Evolutionary conservation across 2,329 filamentous ascomycete genomes (phyloP).

Genomic region (Penicillium aurantiogriseum): DNA sequence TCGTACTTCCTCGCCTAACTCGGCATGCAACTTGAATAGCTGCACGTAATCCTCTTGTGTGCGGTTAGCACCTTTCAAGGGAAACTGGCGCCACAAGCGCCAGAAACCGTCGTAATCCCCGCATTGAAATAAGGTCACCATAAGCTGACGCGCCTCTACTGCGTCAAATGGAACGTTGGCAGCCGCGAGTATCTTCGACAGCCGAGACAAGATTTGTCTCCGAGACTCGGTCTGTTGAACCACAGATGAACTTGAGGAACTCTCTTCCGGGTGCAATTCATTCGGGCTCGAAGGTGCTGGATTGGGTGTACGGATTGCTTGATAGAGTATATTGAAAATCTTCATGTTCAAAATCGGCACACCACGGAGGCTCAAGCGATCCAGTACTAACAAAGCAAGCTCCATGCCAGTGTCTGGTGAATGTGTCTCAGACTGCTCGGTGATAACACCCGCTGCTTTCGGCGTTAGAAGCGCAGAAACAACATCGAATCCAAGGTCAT

Average conservation of each 20-base stretch:
- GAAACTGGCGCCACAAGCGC: constrained; percentile 58
- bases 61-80: constrained; percentile 51
- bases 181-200: constrained; percentile 32
- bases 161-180: constrained; percentile 32
- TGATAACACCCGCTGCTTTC: constrained; percentile 9
- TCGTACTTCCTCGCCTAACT: constrained; percentile 43
- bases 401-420: constrained; percentile 31
- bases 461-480: constrained; percentile 39
- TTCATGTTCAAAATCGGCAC: constrained; percentile 45
- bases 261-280: constrained; percentile 37
- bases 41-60: constrained; percentile 56
- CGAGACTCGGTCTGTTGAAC: constrained; percentile 11
- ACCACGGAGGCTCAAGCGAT: constrained; percentile 44
- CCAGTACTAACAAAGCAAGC: constrained; percentile 42
- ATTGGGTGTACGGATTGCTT: constrained; percentile 36
- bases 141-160: constrained; percentile 30
- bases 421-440: constrained; percentile 11
- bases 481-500: constrained; percentile 35
- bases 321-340: constrained; percentile 48
- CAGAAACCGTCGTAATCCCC: constrained; percentile 59
- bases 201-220: constrained; percentile 20
- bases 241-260: constrained; percentile 4
- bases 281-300: constrained; percentile 12
- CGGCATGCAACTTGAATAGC: constrained; percentile 52
- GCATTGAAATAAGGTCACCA: constrained; percentile 39